Percentiles rank a stretch among this genome's conserved stretches.
Evolutionary conservation across 805 yeast genomes (phyloP).

Genomic region (Candida manassasensis): DNA sequence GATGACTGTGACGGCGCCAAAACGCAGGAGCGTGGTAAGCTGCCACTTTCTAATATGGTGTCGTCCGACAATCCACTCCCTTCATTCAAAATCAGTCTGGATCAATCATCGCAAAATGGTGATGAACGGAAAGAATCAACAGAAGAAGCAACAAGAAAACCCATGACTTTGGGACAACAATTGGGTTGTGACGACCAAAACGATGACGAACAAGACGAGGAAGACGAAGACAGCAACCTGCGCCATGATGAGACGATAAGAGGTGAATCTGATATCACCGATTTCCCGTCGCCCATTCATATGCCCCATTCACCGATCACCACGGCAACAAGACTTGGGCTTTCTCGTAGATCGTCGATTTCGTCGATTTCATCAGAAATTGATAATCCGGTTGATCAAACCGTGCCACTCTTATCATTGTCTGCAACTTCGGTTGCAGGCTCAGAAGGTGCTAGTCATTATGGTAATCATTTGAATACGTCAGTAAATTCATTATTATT

Average conservation of each 20-base stretch:
- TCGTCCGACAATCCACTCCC: background rate
- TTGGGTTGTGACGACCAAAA: too few species aligned
- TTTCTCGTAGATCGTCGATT: slow-evolving; percentile 18
- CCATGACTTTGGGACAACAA: too few species aligned
- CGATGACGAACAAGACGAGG: too few species aligned
- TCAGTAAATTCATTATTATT: slow-evolving; percentile 22
- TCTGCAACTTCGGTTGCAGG: slow-evolving; percentile 20
- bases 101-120: too few species aligned
- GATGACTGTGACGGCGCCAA: background rate
- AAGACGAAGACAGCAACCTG: slow-evolving; percentile 3
- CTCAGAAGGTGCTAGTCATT: slow-evolving; percentile 5
- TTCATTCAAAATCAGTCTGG: background rate
- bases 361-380: slow-evolving; percentile 15
- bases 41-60: background rate
- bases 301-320: slow-evolving; percentile 11
- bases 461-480: slow-evolving; percentile 14
- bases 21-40: background rate
- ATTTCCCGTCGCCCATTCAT: slow-evolving; percentile 2
- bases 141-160: too few species aligned
- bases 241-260: slow-evolving; percentile 1
- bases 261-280: slow-evolving; percentile 2
- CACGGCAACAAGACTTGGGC: slow-evolving; percentile 4
- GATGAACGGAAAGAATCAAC: too few species aligned
- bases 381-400: slow-evolving; percentile 23
- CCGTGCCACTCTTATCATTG: slow-evolving; percentile 24